Percentiles rank a stretch among this genome's conserved stretches.
Evolutionary conservation across 345 rosid species (phyloP).

Genomic region (Geranium brycei): DNA sequence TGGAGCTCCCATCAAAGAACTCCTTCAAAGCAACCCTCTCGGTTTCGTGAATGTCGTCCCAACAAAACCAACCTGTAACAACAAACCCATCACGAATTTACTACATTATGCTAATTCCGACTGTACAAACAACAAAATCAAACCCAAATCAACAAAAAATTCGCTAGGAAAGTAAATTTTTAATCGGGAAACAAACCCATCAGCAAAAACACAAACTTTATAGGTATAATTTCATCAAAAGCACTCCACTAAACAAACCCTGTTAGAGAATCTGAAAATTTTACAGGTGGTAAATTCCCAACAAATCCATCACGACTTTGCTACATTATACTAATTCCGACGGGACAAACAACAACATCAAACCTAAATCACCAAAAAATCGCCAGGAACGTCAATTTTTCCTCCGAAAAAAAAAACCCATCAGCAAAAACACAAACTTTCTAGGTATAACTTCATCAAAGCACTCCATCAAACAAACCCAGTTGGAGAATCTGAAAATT

Average conservation of each 20-base stretch:
- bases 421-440: neutral
- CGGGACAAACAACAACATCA: neutral
- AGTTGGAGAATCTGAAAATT: neutral
- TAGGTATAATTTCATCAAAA: no score
- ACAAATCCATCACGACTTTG: neutral
- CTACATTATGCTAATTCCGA: no score
- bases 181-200: no score
- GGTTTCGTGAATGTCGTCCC: slow-evolving; percentile 88
- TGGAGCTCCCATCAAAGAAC: slow-evolving; percentile 73
- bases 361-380: neutral
- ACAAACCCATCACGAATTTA: neutral
- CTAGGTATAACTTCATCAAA: neutral
- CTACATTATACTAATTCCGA: no score
- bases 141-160: no score
- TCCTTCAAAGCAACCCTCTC: slow-evolving; percentile 60
- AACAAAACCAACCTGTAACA: slow-evolving; percentile 64
- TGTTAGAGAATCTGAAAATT: neutral
- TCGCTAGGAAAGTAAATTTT: no score
- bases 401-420: neutral
- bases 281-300: neutral
- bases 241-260: neutral
- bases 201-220: no score
- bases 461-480: neutral
- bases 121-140: no score
- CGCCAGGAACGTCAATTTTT: neutral